Percentiles rank a stretch among this genome's conserved stretches.
phyloP scores from a whole-genome alignment of 106 monocot genomes.

The Apostasia ramifera region DNA sequence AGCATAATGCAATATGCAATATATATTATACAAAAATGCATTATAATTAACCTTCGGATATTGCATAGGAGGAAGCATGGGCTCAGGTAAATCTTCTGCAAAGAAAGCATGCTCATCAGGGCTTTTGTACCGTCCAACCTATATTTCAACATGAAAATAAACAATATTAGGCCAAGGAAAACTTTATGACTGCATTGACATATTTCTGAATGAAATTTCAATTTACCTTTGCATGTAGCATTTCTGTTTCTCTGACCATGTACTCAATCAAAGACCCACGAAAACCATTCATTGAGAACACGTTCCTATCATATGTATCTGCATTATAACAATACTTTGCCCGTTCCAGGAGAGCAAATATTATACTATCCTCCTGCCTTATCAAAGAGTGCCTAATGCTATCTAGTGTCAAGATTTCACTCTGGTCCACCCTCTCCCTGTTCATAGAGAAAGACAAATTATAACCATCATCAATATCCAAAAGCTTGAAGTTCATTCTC shows the following conservation, averaged over 20 bases:
- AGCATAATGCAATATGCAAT: too few species aligned
- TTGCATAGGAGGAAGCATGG: conserved; percentile 72
- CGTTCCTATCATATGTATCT: conserved; percentile 55
- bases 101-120: conserved; percentile 99
- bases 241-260: conserved; percentile 88
- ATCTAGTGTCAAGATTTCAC: conserved; percentile 72
- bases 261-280: conserved; percentile 78
- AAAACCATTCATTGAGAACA: conserved; percentile 63
- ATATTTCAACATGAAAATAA: conserved; percentile 10
- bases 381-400: conserved; percentile 72
- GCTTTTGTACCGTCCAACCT: conserved; percentile 92
- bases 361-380: conserved; percentile 94
- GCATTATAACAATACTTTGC: conserved; percentile 80
- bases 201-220: not conserved
- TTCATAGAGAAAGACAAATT: not conserved
- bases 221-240: conserved; percentile 77
- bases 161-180: not conserved
- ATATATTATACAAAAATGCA: too few species aligned
- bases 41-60: conserved; percentile 58
- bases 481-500: too few species aligned
- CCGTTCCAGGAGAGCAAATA: conserved; percentile 81
- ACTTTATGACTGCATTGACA: not conserved
- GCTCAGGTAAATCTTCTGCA: conserved; percentile 66
- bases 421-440: conserved; percentile 59
- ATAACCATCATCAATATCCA: not conserved